Conservation (phyloP, 108 stramenopile genomes). For the Nannochloropsis salina region DNA sequence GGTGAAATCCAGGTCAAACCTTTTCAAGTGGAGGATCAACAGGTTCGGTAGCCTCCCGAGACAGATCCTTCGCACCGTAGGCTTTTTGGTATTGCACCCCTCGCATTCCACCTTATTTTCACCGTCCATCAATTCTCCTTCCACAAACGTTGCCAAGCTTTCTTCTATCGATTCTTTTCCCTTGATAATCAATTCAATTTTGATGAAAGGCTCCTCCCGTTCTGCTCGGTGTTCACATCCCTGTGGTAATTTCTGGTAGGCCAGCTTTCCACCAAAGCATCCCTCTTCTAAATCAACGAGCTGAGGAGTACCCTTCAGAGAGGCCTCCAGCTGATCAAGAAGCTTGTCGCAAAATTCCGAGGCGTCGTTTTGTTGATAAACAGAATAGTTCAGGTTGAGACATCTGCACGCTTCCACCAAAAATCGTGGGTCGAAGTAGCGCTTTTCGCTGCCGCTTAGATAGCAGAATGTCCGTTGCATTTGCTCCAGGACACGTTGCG, state of each 20-base stretch:
- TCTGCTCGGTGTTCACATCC: conserved; percentile 62
- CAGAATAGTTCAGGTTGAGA: conserved; percentile 89
- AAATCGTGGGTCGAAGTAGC: conserved; percentile 82
- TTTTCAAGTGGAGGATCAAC: conserved; percentile 84
- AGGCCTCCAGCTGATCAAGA: conserved; percentile 78
- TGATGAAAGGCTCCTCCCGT: conserved; percentile 80
- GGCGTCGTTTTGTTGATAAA: conserved; percentile 99
- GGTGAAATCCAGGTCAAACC: conserved; percentile 93
- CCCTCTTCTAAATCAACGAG: conserved; percentile 23
- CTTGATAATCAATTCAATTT: conserved; percentile 85
- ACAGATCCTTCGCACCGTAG: conserved; percentile 77
- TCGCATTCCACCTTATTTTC: conserved; percentile 83
- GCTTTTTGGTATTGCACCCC: conserved; percentile 84
- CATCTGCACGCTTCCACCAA: conserved; percentile 87
- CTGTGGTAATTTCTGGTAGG: conserved; percentile 36
- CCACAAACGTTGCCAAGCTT: conserved; percentile 77
- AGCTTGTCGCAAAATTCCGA: conserved; percentile 91
- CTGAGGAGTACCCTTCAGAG: conserved; percentile 64
- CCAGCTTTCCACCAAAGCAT: conserved; percentile 32
- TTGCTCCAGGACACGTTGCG: conserved; percentile 78
- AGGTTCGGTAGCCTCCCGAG: conserved; percentile 81
- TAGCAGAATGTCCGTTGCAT: conserved; percentile 89
- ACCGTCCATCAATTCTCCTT: conserved; percentile 92
- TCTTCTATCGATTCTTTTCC: conserved; percentile 86
- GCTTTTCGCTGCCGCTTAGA: conserved; percentile 69